phyloP scores from a whole-genome alignment of 257 asterid species.

The Penstemon davidsonii region DNA sequence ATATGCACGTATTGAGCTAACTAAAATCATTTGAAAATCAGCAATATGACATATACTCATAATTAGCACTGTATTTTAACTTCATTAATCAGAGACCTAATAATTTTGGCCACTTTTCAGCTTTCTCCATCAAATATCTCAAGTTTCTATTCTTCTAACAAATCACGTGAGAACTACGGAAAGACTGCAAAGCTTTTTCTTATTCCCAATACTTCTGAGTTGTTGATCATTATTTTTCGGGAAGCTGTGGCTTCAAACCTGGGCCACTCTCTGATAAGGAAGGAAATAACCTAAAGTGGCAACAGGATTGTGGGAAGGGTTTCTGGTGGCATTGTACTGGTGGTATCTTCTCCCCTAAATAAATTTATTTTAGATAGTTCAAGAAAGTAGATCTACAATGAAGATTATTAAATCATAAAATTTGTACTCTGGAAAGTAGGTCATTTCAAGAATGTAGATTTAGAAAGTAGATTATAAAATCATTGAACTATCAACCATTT shows the following conservation, averaged over 20 bases:
- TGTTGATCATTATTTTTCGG: too few relatives aligned
- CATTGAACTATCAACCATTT: neutral
- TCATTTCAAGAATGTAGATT: too few relatives aligned
- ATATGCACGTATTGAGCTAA: constrained; percentile 6
- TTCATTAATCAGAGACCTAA: neutral
- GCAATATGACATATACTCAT: neutral
- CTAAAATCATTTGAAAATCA: neutral
- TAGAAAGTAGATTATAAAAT: neutral
- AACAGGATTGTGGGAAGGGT: too few relatives aligned
- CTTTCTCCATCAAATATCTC: neutral
- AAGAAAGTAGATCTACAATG: neutral
- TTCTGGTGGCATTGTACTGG: too few relatives aligned
- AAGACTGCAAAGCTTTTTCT: neutral
- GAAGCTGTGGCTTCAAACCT: too few relatives aligned
- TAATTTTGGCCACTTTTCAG: neutral
- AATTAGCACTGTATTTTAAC: neutral
- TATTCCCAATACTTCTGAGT: neutral
- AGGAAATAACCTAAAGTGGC: too few relatives aligned
- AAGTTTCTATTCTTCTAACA: neutral
- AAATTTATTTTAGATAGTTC: neutral
- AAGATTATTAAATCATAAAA: too few relatives aligned
- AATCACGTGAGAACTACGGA: too few relatives aligned
- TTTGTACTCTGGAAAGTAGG: too few relatives aligned
- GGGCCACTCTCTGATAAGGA: too few relatives aligned
- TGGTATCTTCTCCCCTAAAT: neutral